These are phyloP conservation scores for Parathielavia appendiculata DNA, from an alignment of 495 filamentous ascomycete genomes.

Conservation along the genomic window DNA sequence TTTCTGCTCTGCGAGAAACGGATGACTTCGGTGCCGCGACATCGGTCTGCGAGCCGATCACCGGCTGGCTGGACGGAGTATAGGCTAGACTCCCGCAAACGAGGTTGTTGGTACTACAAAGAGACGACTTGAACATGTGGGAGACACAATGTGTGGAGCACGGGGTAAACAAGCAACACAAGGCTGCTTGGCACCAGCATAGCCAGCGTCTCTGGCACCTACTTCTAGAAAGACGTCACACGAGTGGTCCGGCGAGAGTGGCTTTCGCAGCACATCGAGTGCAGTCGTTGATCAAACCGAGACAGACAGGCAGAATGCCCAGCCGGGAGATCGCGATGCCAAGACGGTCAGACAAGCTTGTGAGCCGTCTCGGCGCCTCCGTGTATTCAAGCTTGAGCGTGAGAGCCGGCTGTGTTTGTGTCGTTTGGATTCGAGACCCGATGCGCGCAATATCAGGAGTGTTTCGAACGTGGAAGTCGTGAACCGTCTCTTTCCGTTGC, in stretches of 20 bases:
- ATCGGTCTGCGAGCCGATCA: not conserved
- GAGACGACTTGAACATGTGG: too few relatives aligned
- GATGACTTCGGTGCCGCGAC: not conserved
- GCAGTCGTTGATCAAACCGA: slow-evolving; percentile 23
- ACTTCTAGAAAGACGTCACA: slow-evolving; percentile 4
- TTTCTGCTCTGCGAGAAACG: not conserved
- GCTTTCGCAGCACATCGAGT: slow-evolving; percentile 9
- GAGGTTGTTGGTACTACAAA: too few relatives aligned
- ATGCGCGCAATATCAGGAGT: too few relatives aligned
- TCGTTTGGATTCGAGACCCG: too few relatives aligned
- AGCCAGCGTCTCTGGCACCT: not conserved
- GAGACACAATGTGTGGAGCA: not conserved
- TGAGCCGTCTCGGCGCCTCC: not conserved
- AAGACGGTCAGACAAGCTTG: slow-evolving; percentile 17
- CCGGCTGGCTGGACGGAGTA: not conserved
- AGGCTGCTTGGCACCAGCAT: slow-evolving; percentile 11
- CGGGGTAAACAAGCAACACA: slow-evolving; percentile 15
- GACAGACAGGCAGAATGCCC: slow-evolving; percentile 24
- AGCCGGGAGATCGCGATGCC: slow-evolving; percentile 33
- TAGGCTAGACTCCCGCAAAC: too few relatives aligned
- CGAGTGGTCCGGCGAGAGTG: not conserved
- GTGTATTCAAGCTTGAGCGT: too few relatives aligned
- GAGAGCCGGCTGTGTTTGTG: too few relatives aligned
- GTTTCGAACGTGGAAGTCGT: too few relatives aligned
- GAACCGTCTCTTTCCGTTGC: too few relatives aligned